Conservation (phyloP, 2,329 filamentous ascomycete genomes). For the Hortaea werneckii region DNA sequence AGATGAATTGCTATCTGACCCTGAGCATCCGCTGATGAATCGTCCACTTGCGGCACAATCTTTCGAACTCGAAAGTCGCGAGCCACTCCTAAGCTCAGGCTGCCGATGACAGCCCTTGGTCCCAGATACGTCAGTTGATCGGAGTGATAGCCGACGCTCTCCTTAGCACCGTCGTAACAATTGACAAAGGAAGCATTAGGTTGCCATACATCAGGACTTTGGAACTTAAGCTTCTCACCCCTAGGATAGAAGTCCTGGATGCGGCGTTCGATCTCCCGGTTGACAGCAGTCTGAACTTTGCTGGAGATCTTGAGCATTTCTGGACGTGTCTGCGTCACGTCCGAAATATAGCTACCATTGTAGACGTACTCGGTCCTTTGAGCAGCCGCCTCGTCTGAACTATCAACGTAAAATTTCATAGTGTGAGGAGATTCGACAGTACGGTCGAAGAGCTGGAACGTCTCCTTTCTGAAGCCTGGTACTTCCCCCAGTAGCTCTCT, state of each 20-base stretch:
- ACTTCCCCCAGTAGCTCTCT: constrained; percentile 66
- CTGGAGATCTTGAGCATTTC: constrained; percentile 60
- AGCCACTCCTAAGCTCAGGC: constrained; percentile 81
- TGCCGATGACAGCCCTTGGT: constrained; percentile 78
- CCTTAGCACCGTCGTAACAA: constrained; percentile 71
- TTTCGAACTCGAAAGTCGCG: constrained; percentile 82
- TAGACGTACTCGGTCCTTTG: constrained; percentile 79
- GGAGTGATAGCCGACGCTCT: constrained; percentile 85
- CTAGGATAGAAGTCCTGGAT: constrained; percentile 58
- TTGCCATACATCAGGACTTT: constrained; percentile 62
- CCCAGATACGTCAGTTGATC: constrained; percentile 92
- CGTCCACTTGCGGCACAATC: constrained; percentile 48
- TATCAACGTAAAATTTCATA: constrained; percentile 71
- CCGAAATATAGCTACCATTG: constrained; percentile 65
- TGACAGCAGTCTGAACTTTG: constrained; percentile 65
- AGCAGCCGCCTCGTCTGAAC: constrained; percentile 53
- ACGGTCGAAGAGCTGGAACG: constrained; percentile 81
- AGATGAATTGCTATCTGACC: constrained; percentile 90
- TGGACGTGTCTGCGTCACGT: constrained; percentile 67
- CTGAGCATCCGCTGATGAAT: constrained; percentile 46
- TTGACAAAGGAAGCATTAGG: constrained; percentile 93
- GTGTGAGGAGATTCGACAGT: constrained; percentile 80
- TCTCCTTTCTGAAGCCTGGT: constrained; percentile 56
- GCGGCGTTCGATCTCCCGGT: constrained; percentile 61
- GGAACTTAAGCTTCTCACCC: constrained; percentile 65